Base-by-base conservation (phyloP, 805 yeast species). In the Candida railenensis region DNA sequence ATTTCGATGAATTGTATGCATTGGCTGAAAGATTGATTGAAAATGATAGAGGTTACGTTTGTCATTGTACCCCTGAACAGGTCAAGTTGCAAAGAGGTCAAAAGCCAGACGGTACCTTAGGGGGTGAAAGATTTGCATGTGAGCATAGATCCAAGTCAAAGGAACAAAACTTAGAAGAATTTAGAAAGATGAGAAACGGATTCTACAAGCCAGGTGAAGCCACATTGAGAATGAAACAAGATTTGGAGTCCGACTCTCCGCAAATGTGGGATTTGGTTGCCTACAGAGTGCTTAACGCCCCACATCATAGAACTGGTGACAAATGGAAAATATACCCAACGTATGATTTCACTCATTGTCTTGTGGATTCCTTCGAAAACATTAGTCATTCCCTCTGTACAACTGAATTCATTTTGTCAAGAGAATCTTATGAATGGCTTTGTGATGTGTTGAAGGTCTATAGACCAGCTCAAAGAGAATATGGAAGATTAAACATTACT, bases 181-280 rank as follows among this genome's bases (percentile, higher is more conserved):
- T 94, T 69, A 80, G 96, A 64, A 83, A 79, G 48, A 94, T 94
- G 99, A 82, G 85, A 61, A 89, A 89, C 60, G 99, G 99, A 37
- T 73, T 76, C 52, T 94, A 86, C 70, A 76, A 80, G 54, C 90
- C 90, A 37, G 98, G 98, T 54, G 88, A 89, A 67, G 98, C 96
- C 25, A 89, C 90, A 9, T 77, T 94, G 63, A 85, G 99, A 72
- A 94, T 94, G 98, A 92, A 92, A 66, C 97, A 89, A 76, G 96
- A 94, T 61, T 73, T 94, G 52, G 63, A 67, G 7, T 87, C 94
- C 15, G 96, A 97, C 52, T 87, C 89, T 53, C 99, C 99, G 15
- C 99, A 94, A 73, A 94, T 94, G 99, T 94, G 99, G 99, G 99
- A 94, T 70, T 78, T 94, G 53, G 94, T 94, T 51, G 99, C 99